Conservation (phyloP, 768 basidiomycete species). For the Hygrocybe coccinea region DNA sequence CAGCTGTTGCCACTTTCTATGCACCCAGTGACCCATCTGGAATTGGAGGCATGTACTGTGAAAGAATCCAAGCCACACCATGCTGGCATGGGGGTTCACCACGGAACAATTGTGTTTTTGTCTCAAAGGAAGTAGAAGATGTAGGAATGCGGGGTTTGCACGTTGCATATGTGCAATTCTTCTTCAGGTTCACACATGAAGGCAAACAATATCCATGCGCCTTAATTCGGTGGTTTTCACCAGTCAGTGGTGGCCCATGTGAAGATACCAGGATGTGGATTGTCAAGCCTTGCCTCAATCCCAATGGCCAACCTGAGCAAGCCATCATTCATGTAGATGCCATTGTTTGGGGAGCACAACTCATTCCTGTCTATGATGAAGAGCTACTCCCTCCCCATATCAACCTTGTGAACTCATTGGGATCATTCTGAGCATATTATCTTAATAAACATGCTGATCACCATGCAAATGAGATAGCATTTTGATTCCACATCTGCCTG, state of each 20-base stretch:
- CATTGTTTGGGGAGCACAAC: constrained; percentile 26
- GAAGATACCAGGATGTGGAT: not conserved
- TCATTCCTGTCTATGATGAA: constrained; percentile 26
- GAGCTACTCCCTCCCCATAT: constrained; percentile 17
- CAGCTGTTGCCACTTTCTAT: no score
- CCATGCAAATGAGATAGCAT: constrained; percentile 27
- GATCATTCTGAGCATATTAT: constrained; percentile 23
- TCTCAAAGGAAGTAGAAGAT: no score
- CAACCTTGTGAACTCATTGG: constrained; percentile 18
- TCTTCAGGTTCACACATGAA: no score
- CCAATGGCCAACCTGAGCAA: constrained; percentile 3
- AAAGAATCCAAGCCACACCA: no score
- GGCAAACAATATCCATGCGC: no score
- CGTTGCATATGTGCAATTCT: no score
- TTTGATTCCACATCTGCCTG: constrained; percentile 3
- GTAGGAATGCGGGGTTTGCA: no score
- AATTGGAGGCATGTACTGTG: no score
- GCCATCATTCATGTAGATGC: constrained; percentile 26
- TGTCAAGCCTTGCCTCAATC: constrained; percentile 12
- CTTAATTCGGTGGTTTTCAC: not conserved
- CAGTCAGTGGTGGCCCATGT: not conserved
- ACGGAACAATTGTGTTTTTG: no score
- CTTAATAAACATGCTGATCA: constrained; percentile 32
- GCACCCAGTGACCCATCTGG: no score
- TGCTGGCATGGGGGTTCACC: no score